Conservation (phyloP, 768 basidiomycete species). For the Lactarius deliciosus region DNA sequence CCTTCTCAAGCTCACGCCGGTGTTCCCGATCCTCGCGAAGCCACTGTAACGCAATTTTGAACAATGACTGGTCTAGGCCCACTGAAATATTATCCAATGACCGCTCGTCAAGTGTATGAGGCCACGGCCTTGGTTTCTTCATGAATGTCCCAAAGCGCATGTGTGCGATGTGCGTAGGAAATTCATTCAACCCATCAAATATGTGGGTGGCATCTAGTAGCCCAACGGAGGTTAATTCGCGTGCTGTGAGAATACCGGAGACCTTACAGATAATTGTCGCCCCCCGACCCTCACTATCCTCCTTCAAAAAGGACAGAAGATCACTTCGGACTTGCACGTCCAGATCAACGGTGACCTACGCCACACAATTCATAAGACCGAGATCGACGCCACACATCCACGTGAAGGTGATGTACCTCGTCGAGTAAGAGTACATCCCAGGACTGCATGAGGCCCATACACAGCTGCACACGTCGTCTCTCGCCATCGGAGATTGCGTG, state of each 20-base stretch:
- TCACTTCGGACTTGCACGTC: conserved; percentile 94
- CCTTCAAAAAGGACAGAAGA: conserved; percentile 82
- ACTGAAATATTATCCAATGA: conserved; percentile 30
- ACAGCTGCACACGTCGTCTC: conserved; percentile 87
- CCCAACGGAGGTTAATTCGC: neutral
- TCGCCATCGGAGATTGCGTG: conserved; percentile 96
- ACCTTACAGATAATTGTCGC: conserved; percentile 85
- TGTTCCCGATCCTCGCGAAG: conserved; percentile 76
- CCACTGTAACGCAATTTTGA: conserved; percentile 82
- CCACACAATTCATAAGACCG: neutral
- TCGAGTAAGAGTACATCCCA: conserved; percentile 95
- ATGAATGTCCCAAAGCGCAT: conserved; percentile 82
- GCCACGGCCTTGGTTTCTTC: conserved; percentile 70
- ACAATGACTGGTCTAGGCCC: conserved; percentile 45
- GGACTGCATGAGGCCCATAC: conserved; percentile 91
- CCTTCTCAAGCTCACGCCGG: conserved; percentile 56
- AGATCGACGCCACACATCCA: conserved; percentile 1
- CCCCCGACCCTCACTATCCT: conserved; percentile 73
- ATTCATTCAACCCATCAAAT: conserved; percentile 87
- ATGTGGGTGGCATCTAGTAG: conserved; percentile 93
- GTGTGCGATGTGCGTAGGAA: conserved; percentile 92
- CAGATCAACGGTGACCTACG: conserved; percentile 91
- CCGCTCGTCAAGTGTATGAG: conserved; percentile 37
- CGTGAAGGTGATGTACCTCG: conserved; percentile 55
- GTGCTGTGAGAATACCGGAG: neutral